Evolutionary conservation across 208 protist species (phyloP).

Genomic region (Crithidia fasciculata): DNA sequence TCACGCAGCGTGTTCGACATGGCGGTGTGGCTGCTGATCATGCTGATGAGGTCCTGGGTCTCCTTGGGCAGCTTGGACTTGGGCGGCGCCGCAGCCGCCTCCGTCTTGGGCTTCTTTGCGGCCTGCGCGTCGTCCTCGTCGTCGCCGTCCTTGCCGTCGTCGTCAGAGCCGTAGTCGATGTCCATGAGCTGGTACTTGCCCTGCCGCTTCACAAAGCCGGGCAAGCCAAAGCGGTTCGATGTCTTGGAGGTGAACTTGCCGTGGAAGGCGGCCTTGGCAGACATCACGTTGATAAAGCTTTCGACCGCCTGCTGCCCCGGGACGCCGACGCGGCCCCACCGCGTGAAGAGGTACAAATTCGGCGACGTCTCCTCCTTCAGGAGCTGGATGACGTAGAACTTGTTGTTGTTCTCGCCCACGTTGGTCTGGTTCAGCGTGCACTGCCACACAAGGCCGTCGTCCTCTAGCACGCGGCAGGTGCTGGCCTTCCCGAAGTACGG

Average conservation of each 20-base stretch:
- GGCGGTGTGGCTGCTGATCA: conserved; percentile 62
- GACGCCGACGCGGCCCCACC: conserved; percentile 83
- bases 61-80: conserved; percentile 47
- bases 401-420: conserved; percentile 81
- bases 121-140: conserved; percentile 15
- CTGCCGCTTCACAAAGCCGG: conserved; percentile 53
- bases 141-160: conserved; percentile 11
- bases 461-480: conserved; percentile 66
- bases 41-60: conserved; percentile 63
- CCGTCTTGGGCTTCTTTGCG: conserved; percentile 31
- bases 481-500: conserved; percentile 49
- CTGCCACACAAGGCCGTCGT: conserved; percentile 58
- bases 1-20: conserved; percentile 79
- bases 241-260: conserved; percentile 72
- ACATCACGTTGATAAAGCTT: conserved; percentile 18
- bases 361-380: conserved; percentile 56
- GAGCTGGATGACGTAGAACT: conserved; percentile 89
- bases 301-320: conserved; percentile 59
- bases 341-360: conserved; percentile 68
- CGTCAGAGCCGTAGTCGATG: conserved; percentile 67
- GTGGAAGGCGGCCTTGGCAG: conserved; percentile 47
- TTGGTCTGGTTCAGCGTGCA: conserved; percentile 89
- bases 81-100: conserved; percentile 6
- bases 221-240: conserved; percentile 50
- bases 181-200: conserved; percentile 84